Conservation (phyloP, 2,329 filamentous ascomycete species). For the Aspergillus brunneoviolaceus region DNA sequence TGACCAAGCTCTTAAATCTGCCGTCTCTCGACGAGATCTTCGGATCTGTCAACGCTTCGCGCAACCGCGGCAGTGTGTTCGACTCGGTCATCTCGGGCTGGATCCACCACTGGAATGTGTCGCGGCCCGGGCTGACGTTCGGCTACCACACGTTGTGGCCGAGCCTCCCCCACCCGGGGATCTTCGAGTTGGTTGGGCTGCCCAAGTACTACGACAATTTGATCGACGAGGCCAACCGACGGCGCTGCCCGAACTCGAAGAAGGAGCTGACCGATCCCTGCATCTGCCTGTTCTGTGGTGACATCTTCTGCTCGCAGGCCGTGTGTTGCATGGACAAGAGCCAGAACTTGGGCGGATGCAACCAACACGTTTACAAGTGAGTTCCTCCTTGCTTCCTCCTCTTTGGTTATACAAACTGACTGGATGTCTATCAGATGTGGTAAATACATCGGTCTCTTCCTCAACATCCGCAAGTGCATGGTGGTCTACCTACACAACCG, state of each 20-base stretch:
- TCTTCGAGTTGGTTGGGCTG: slow-evolving; percentile 90
- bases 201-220: slow-evolving; percentile 89
- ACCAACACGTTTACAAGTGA: slow-evolving; percentile 85
- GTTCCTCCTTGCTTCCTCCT: slow-evolving; percentile 28
- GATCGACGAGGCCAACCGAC: slow-evolving; percentile 84
- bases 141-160: slow-evolving; percentile 41
- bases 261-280: slow-evolving; percentile 89
- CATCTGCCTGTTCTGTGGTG: slow-evolving; percentile 91
- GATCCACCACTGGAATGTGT: slow-evolving; percentile 57
- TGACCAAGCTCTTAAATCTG: slow-evolving; percentile 72
- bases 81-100: slow-evolving; percentile 63
- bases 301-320: slow-evolving; percentile 94
- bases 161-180: slow-evolving; percentile 74
- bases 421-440: slow-evolving; percentile 64
- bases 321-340: slow-evolving; percentile 73
- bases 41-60: slow-evolving; percentile 50
- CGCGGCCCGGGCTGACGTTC: slow-evolving; percentile 31
- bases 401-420: slow-evolving; percentile 14
- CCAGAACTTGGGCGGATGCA: slow-evolving; percentile 72
- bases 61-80: slow-evolving; percentile 42
- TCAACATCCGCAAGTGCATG: slow-evolving; percentile 95
- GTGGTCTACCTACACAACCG: slow-evolving; percentile 80
- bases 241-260: slow-evolving; percentile 82
- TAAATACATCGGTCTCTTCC: slow-evolving; percentile 84
- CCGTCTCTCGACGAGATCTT: slow-evolving; percentile 80